Base-by-base conservation (phyloP, 148 eudicot genomes). In the Chenopodium suecicum region DNA sequence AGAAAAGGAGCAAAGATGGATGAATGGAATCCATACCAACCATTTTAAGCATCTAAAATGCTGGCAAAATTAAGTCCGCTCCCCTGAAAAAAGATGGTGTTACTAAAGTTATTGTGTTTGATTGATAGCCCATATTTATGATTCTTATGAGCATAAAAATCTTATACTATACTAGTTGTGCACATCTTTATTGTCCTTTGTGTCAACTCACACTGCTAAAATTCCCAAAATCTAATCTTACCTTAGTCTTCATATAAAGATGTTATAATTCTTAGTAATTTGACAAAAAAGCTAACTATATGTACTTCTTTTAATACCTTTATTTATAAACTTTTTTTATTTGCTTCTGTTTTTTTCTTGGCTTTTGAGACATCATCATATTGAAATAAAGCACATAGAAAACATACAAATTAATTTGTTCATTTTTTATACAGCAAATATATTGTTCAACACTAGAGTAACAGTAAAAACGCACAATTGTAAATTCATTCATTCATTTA, bases 361-460 rank as follows among this genome's bases (percentile, higher is more conserved):
- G 44, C 67, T 80, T 80, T 60, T 80, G 78, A 50, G 75, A 64
- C 62, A 74, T 64, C 77, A 73, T 80, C 22, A 73, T 80, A 31
- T 64, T 74, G 47, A 65, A 47, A 80, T 37, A 80, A 63, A 80
- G 60, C 70, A 72, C 69, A n/a, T 64, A 73, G 60, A 80, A 64
- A 46, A 17, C 46, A 74, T 29, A 73, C 23, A 58, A 81, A 27
- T 44, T 73, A 81, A 19, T 60, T 23, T 73, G 60, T 32, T 66
- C n/a, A 64, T 64, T 58, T 74, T 44, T 46, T 74, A 46, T 10
- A 63, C 47, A 67, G 58, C 44, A 64, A 32, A 74, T 48, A 64
- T 14, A 44, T 81, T 81, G 44, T 75, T 37, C 69, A 81, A 32
- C 56, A 81, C 41, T 50, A 41, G 29, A 32, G 64, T 67, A 68